These are phyloP conservation scores for Hemisphaericaspora nanyangensis DNA, from an alignment of 805 yeast genomes.

Conservation along the genomic window DNA sequence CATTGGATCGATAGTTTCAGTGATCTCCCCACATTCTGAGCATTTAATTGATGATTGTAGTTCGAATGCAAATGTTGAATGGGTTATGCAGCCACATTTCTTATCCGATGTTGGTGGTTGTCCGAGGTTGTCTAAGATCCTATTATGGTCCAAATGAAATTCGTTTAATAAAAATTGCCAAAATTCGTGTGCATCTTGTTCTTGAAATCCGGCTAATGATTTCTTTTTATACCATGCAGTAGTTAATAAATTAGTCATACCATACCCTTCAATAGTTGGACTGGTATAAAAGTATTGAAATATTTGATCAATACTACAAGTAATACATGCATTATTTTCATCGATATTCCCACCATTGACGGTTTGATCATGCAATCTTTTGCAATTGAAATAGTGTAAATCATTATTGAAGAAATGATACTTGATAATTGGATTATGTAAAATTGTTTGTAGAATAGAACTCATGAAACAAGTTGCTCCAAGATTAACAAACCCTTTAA, in stretches of 20 bases:
- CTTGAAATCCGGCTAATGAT: constrained; percentile 89
- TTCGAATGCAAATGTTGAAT: constrained; percentile 78
- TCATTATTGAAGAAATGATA: constrained; percentile 71
- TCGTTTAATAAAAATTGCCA: constrained; percentile 90
- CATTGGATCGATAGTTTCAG: constrained; percentile 81
- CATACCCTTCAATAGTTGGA: constrained; percentile 60
- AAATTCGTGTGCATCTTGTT: constrained; percentile 98
- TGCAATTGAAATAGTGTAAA: constrained; percentile 56
- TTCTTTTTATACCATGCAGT: constrained; percentile 86
- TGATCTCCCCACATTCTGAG: constrained; percentile 56
- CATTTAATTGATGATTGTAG: constrained; percentile 79
- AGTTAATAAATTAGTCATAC: constrained; percentile 74
- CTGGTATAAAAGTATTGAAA: constrained; percentile 72
- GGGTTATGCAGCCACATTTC: constrained; percentile 74
- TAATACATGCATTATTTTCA: constrained; percentile 53
- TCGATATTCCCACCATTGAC: constrained; percentile 19
- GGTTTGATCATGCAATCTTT: constrained; percentile 22
- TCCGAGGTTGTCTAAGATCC: constrained; percentile 10
- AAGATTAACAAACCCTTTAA: constrained; percentile 86
- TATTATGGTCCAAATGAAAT: constrained; percentile 48
- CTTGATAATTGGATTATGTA: constrained; percentile 87
- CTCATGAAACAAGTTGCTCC: constrained; percentile 98
- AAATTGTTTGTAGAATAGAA: constrained; percentile 79
- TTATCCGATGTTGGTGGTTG: constrained; percentile 1
- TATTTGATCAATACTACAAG: constrained; percentile 82